Conservation (phyloP, 768 basidiomycete species). For the Megacollybia marginata region DNA sequence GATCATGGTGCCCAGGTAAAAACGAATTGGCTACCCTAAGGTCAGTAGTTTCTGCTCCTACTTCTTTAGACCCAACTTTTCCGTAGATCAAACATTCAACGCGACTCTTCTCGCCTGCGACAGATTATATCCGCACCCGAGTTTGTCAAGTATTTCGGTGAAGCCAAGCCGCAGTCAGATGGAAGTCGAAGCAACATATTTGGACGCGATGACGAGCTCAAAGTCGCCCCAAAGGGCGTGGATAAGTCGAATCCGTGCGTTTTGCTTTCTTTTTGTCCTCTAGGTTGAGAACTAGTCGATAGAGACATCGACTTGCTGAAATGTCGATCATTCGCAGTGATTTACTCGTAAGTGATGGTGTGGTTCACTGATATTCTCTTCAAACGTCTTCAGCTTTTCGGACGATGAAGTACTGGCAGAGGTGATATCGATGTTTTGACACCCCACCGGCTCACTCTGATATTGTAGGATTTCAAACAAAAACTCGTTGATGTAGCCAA, state of each 20-base stretch:
- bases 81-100: slow-evolving; percentile 55
- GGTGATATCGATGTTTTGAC: slow-evolving; percentile 11
- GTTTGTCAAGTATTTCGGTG: slow-evolving; percentile 77
- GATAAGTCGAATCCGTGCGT: slow-evolving; percentile 72
- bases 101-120: slow-evolving; percentile 55
- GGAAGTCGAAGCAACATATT: slow-evolving; percentile 73
- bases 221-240: slow-evolving; percentile 87
- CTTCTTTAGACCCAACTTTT: not conserved
- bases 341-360: slow-evolving; percentile 39
- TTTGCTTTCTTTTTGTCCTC: not conserved
- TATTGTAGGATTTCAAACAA: slow-evolving; percentile 41
- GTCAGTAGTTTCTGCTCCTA: slow-evolving; percentile 22
- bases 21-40: slow-evolving; percentile 75
- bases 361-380: not conserved
- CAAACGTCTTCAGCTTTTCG: slow-evolving; percentile 43
- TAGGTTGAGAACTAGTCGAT: not conserved
- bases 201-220: slow-evolving; percentile 81
- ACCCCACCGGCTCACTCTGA: too few species aligned
- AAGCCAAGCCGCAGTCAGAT: slow-evolving; percentile 51
- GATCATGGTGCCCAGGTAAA: slow-evolving; percentile 72
- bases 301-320: slow-evolving; percentile 92
- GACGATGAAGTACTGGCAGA: slow-evolving; percentile 66
- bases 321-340: slow-evolving; percentile 70
- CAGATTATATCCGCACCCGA: slow-evolving; percentile 54
- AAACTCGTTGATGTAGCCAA: slow-evolving; percentile 45